Percentiles rank a stretch among this genome's conserved stretches.
Conservation (phyloP, 1,139 yeast species). For the Candida sp. region DNA sequence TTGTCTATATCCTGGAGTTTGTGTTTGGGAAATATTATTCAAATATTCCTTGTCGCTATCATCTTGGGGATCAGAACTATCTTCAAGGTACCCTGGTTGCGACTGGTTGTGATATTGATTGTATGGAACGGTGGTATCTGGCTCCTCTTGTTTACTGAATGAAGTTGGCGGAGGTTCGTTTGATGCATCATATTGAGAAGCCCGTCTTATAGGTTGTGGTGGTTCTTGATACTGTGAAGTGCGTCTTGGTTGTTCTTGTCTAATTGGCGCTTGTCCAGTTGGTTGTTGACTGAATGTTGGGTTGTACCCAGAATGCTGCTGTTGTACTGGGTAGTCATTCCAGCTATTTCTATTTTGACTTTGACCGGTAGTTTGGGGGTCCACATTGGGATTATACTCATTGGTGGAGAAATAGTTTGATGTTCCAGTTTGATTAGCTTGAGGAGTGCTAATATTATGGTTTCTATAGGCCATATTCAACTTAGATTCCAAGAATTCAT, state of each 20-base stretch:
- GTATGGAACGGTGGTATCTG: not conserved
- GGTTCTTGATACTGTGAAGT: not conserved
- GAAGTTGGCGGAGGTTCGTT: not conserved
- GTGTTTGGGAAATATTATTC: not conserved
- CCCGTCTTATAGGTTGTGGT: not conserved
- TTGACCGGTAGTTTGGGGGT: not conserved
- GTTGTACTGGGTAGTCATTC: not conserved
- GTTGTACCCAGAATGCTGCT: not conserved
- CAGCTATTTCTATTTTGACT: not conserved
- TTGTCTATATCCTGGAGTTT: not conserved
- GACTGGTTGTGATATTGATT: not conserved
- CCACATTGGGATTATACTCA: not conserved
- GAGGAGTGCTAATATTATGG: slow-evolving; percentile 16
- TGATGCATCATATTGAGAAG: not conserved
- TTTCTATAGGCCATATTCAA: slow-evolving; percentile 46
- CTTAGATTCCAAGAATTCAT: slow-evolving; percentile 70
- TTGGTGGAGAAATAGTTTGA: slow-evolving; percentile 1
- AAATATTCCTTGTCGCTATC: slow-evolving; percentile 4
- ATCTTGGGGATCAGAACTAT: slow-evolving; percentile 4
- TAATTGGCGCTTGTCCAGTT: not conserved
- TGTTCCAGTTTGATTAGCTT: not conserved
- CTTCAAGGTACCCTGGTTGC: not conserved
- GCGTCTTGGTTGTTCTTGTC: slow-evolving; percentile 1
- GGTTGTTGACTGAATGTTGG: not conserved
- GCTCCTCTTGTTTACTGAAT: not conserved